Conservation (phyloP, 805 yeast species). For the Candida railenensis region DNA sequence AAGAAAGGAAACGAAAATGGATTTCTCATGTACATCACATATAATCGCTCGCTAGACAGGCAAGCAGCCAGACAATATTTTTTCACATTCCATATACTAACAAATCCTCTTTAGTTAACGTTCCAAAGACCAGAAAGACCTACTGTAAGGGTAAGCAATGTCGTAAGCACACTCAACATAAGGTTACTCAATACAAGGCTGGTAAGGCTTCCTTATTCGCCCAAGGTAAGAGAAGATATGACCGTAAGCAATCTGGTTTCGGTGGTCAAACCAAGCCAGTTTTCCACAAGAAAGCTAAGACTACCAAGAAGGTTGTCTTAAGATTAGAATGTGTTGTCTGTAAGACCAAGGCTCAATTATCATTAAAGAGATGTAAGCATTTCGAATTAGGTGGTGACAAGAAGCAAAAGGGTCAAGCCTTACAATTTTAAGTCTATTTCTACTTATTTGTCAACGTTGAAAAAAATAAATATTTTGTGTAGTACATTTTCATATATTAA, state of each 20-base stretch:
- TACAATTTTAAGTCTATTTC: conserved; percentile 77
- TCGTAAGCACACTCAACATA: conserved; percentile 99
- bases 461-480: conserved; percentile 3
- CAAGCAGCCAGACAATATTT: too few relatives aligned
- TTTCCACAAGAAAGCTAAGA: conserved; percentile 99
- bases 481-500: not conserved
- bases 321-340: conserved; percentile 98
- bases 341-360: conserved; percentile 97
- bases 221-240: conserved; percentile 99
- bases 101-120: conserved; percentile 71
- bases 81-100: too few relatives aligned
- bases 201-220: conserved; percentile 99
- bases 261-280: conserved; percentile 99
- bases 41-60: too few relatives aligned
- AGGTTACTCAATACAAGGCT: conserved; percentile 99
- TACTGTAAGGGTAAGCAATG: conserved; percentile 99
- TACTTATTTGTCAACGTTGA: conserved; percentile 5
- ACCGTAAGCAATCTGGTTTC: conserved; percentile 99
- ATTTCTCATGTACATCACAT: too few relatives aligned
- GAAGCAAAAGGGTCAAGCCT: conserved; percentile 99
- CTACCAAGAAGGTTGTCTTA: conserved; percentile 99
- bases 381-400: conserved; percentile 99
- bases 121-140: conserved; percentile 99
- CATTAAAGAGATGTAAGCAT: conserved; percentile 99
- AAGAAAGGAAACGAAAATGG: too few relatives aligned